Evolutionary conservation across 2,329 filamentous ascomycete species (phyloP), one percentile per base, ranked within the genome.

Genomic region (Graphiopsis chlorocephala): DNA sequence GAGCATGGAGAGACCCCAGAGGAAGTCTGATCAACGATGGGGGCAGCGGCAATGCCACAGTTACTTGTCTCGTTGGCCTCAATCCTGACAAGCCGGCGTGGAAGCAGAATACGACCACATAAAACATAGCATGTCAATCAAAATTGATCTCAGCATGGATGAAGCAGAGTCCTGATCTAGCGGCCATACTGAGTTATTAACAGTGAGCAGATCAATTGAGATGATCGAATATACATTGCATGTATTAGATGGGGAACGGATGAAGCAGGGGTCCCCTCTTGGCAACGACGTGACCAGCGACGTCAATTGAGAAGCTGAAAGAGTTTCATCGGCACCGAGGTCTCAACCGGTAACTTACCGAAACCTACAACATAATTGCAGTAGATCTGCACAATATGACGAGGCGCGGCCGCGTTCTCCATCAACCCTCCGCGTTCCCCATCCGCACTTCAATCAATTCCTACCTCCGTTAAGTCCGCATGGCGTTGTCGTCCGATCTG

Each of bases 31-130:
- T 77, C 38, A 77, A 76, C 26, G 74, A 76, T 60, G 66, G 70
- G 8, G 74, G 73, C 6, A 68, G 74, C 29, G 75, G 74, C 1
- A 70, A 69, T 8, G 75, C 76, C 68, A 75, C 74, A 7, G 74
- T 76, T n/a, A 77, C 76, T 55, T 77, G 75, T 52, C 66, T 77
- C 8, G 68, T 77, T n/a, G 75, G 74, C 0, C 65, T 71, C 11
- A 64, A 68, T 60, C 69, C 67, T 12, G 69, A 68, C 65, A 65
- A 64, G 50, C 69, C 68, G 3, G 61, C 60, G 23, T 72, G 69
- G 70, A 64, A 66, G 48, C 68, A 67, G 61, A 20, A 12, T 17
- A 42, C 38, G 17, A 42, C 38, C 38, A 10, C 38, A 20, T 42
- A 5, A 42, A 8, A n/a, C 20, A 17, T 2, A 20, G 38, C 38